These are phyloP conservation scores for Fremontodendron californicum DNA, from an alignment of 345 rosid genomes.

Conservation along the genomic window DNA sequence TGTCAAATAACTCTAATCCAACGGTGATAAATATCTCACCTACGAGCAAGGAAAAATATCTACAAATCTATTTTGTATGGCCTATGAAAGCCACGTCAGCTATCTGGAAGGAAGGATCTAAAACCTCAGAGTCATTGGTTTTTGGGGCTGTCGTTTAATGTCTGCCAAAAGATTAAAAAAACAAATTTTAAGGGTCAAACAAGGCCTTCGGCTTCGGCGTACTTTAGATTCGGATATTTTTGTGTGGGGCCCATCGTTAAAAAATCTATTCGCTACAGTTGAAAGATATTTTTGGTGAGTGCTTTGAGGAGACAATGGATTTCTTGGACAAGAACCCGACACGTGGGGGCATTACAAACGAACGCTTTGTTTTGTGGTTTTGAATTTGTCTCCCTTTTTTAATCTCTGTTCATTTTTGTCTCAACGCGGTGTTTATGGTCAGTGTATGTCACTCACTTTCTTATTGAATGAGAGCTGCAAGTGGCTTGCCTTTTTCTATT, in stretches of 20 bases:
- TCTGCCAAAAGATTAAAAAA: neutral
- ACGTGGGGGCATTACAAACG: neutral
- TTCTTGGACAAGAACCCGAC: neutral
- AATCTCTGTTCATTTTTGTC: no score
- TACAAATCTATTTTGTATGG: conserved; percentile 30
- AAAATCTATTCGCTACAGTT: neutral
- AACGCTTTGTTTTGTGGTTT: no score
- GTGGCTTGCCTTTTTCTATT: no score
- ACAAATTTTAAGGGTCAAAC: neutral
- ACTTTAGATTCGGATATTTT: neutral
- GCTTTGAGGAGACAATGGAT: neutral
- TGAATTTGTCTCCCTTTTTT: no score
- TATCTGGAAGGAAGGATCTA: conserved; percentile 17
- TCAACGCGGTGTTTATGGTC: no score
- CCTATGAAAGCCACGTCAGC: conserved; percentile 47
- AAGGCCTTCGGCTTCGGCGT: neutral
- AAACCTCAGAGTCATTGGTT: neutral
- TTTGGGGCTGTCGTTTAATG: neutral
- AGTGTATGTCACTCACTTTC: no score
- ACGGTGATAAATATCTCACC: conserved; percentile 18
- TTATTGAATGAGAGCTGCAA: no score
- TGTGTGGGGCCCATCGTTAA: neutral
- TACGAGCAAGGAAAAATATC: conserved; percentile 38
- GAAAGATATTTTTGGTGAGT: conserved; percentile 4
- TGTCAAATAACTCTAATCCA: conserved; percentile 26